Conservation (phyloP, 2,329 filamentous ascomycete species). For the Ascochyta koolunga region DNA sequence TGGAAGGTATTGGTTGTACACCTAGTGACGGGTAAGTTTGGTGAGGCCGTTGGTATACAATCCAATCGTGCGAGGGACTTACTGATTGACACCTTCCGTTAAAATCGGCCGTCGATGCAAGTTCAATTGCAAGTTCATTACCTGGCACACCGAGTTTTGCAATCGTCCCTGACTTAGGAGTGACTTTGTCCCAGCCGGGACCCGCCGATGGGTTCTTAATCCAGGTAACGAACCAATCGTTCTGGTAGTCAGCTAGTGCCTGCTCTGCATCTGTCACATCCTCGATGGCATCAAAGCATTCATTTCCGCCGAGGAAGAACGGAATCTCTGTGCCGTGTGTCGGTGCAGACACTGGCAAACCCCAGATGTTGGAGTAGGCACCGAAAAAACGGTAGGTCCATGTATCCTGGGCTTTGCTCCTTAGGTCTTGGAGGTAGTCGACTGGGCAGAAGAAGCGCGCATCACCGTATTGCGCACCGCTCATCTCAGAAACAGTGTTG, state of each 20-base stretch:
- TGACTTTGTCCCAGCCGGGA: conserved; percentile 50
- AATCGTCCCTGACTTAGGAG: conserved; percentile 37
- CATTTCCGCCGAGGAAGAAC: conserved; percentile 56
- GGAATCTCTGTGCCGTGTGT: conserved; percentile 52
- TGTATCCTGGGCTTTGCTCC: conserved; percentile 47
- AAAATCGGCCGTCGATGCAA: conserved; percentile 39
- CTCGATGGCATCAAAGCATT: conserved; percentile 46
- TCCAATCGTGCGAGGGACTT: conserved; percentile 8
- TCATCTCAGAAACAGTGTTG: conserved; percentile 48
- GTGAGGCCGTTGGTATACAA: too few relatives aligned
- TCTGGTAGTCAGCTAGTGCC: conserved; percentile 51
- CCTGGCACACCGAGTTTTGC: conserved; percentile 46
- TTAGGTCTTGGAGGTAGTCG: conserved; percentile 48
- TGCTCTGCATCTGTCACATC: conserved; percentile 50
- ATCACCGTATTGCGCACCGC: conserved; percentile 53
- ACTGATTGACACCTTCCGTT: conserved; percentile 42
- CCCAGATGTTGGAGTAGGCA: conserved; percentile 49
- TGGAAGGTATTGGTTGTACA: conserved; percentile 30
- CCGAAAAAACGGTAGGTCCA: conserved; percentile 56
- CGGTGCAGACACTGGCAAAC: conserved; percentile 41
- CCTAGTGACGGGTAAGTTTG: neutral
- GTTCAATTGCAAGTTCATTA: conserved; percentile 40
- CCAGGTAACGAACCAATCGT: conserved; percentile 54
- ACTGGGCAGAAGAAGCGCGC: conserved; percentile 54
- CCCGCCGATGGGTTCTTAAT: conserved; percentile 53